Evolutionary conservation across 768 basidiomycete species (phyloP), one percentile per base, ranked within the genome.

Genomic region (Russula griseocarnosa): DNA sequence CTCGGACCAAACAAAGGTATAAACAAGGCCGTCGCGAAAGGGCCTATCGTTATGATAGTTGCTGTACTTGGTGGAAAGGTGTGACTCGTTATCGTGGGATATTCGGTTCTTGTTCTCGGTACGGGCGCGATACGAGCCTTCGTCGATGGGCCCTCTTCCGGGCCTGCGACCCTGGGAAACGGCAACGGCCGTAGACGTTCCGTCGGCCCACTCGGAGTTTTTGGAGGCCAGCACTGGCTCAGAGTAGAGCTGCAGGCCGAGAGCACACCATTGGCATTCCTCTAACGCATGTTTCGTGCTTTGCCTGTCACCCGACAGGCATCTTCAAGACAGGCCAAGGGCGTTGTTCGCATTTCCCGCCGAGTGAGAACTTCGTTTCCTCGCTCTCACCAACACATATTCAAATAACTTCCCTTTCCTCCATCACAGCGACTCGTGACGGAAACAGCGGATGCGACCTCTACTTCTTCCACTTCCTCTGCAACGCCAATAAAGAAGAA

Each of bases 361-460:
- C 80, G 87, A 70, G 89, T 90, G 73, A 74, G 83, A 74, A 26
- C 20, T 47, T 60, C n/a, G 49, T 58, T 26, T 52, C 24, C 18
- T 38, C 32, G 57, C 58, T 53, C 62, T 53, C 38, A 60, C 58
- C 55, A 61, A 52, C 67, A n/a, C n/a, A n/a, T 13, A 57, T 50
- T 55, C 56, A 51, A 58, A 32, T 55, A 60, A 51, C 50, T 13
- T 5, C 11, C 24, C 7, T 46, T n/a, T 28, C 34, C 46, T 20
- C 16, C 38, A 51, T 57, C 51, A 7, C 72, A 90, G 89, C 83
- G 82, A 72, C 75, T 89, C 60, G 77, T 84, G 60, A 88, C 87
- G 49, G 87, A 86, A 32, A 34, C 67, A 42, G 28, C 60, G 28
- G 61, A 68, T 40, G 50, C 67, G 54, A 22, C 63, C 22, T 11